Conservation (phyloP, 208 protist species). For the Crithidia acanthocephali region DNA sequence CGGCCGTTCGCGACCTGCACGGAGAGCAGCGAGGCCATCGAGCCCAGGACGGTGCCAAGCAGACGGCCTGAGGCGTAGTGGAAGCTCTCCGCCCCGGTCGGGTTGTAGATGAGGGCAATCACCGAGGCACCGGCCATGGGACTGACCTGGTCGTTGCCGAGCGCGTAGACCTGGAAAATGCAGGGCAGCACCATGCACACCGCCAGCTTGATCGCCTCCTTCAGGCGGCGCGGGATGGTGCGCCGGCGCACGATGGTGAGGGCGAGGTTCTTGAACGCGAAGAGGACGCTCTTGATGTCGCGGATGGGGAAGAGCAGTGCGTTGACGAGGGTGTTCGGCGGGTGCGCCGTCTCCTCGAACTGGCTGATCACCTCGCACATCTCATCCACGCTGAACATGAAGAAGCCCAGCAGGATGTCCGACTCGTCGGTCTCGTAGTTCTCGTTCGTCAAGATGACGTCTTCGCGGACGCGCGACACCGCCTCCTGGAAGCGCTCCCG, state of each 20-base stretch:
- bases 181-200: slow-evolving; percentile 85
- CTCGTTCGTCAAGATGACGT: slow-evolving; percentile 91
- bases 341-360: slow-evolving; percentile 60
- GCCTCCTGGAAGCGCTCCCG: slow-evolving; percentile 87
- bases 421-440: slow-evolving; percentile 91
- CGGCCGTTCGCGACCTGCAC: slow-evolving; percentile 72
- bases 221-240: slow-evolving; percentile 79
- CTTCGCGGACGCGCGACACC: slow-evolving; percentile 80
- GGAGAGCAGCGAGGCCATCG: slow-evolving; percentile 60
- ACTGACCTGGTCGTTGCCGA: slow-evolving; percentile 72
- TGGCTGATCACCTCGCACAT: slow-evolving; percentile 84
- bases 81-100: slow-evolving; percentile 90
- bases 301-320: slow-evolving; percentile 54
- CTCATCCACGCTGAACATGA: slow-evolving; percentile 92
- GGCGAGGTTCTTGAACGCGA: slow-evolving; percentile 61
- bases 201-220: slow-evolving; percentile 92
- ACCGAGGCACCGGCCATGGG: slow-evolving; percentile 84
- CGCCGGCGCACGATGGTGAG: slow-evolving; percentile 49
- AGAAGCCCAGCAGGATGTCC: slow-evolving; percentile 89
- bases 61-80: slow-evolving; percentile 87
- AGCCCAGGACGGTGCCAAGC: slow-evolving; percentile 87
- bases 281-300: slow-evolving; percentile 69
- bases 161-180: slow-evolving; percentile 91
- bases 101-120: slow-evolving; percentile 90
- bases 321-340: slow-evolving; percentile 56